A percentile compares a stretch with the other conserved stretches of the same genome.
phyloP scores from a whole-genome alignment of 2,329 filamentous ascomycete genomes.

The Botrytis porri region DNA sequence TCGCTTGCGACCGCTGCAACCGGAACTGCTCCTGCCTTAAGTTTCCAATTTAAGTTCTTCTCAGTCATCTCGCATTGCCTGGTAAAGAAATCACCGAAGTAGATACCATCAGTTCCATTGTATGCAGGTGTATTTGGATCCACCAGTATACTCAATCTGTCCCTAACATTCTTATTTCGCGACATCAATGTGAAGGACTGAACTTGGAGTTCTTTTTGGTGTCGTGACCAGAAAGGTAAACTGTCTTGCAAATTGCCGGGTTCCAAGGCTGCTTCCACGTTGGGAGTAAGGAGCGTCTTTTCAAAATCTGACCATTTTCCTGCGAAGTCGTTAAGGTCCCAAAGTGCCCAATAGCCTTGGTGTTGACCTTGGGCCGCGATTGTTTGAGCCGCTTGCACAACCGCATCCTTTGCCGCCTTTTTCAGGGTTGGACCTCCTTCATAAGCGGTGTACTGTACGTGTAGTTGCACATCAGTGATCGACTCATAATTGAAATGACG shows the following conservation, averaged over 20 bases:
- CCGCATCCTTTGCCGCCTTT: background rate
- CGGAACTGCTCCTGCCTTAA: background rate
- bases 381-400: background rate
- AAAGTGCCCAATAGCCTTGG: background rate
- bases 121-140: background rate
- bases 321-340: constrained; percentile 1
- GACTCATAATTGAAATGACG: background rate
- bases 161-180: background rate
- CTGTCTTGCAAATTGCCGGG: background rate
- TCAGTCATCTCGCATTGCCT: background rate
- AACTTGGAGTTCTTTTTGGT: background rate
- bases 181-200: background rate
- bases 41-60: background rate
- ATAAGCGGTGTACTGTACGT: background rate
- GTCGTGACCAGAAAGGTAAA: constrained; percentile 1
- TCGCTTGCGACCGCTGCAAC: background rate
- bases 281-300: background rate
- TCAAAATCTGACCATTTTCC: background rate
- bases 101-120: background rate
- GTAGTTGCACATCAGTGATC: background rate
- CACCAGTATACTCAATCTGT: background rate
- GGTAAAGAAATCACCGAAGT: background rate
- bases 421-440: constrained; percentile 10
- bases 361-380: background rate
- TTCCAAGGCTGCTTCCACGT: background rate